Evolutionary conservation across 768 basidiomycete species (phyloP), one percentile per base, ranked within the genome.

Genomic region (Cyclocybe aegerita): DNA sequence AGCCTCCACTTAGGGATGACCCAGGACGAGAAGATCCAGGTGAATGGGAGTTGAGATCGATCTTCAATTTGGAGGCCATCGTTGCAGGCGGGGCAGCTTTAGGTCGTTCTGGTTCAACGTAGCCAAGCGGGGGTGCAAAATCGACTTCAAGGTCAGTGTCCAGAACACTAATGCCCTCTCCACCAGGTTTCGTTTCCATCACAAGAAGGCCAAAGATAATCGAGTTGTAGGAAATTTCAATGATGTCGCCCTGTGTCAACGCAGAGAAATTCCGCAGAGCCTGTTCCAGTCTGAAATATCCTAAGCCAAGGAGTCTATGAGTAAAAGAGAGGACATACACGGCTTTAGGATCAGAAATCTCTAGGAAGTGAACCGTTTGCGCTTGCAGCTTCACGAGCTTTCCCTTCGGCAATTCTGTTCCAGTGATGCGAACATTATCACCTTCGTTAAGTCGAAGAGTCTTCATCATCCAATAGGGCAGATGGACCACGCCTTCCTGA

Each of bases 401-500:
- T 54, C 96, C 97, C 69, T 98, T 98, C 0, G 84, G 84, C 11
- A 98, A 78, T 53, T 88, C 85, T 1, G 88, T 79, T 7, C 96
- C 94, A 4, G 88, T 94, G 46, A 98, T 86, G 39, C 94, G 86
- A 53, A 99, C 90, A 9, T 93, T 85, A 71, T 98, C 97, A 9
- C 97, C 97, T 70, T 99, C 97, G 48, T 86, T 86, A 23, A 99
- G 71, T 23, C 92, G 83, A 14, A 99, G 74, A 4, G 93, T 94
- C 73, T 90, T 94, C 96, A 99, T 99, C 91, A 99, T 96, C 97
- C 97, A 99, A 59, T 93, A 89, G 0, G 97, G 97, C 11, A 99
- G 76, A 74, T 98, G 89, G 2, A 95, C 95, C 10, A 89, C 78
- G 9, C 97, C 97, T 68, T 98, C 96, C 49, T 97, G 88, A 2